Evolutionary conservation across 345 rosid genomes (phyloP).

Genomic region (Orychophragmus violaceus): DNA sequence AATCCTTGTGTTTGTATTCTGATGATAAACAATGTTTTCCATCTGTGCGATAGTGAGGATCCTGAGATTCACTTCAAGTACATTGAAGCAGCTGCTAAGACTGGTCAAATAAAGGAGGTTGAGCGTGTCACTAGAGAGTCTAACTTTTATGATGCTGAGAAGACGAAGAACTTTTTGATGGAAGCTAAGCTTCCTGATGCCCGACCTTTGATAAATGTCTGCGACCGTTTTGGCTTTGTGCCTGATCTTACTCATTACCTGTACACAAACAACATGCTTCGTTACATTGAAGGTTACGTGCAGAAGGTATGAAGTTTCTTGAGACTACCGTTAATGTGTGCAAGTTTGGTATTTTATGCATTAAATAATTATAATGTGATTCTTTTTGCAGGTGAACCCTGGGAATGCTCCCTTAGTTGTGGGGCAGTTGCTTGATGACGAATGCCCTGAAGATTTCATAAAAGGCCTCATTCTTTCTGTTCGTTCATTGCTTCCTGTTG

Average conservation of each 20-base stretch:
- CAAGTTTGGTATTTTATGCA: background rate
- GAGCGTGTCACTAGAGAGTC: slow-evolving; percentile 99
- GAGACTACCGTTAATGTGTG: background rate
- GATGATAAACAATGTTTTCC: slow-evolving; percentile 6
- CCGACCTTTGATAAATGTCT: slow-evolving; percentile 92
- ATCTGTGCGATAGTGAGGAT: slow-evolving; percentile 68
- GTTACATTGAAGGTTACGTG: slow-evolving; percentile 98
- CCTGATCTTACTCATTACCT: slow-evolving; percentile 98
- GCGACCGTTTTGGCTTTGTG: slow-evolving; percentile 97
- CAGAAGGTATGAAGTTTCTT: slow-evolving; percentile 67
- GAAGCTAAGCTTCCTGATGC: slow-evolving; percentile 99
- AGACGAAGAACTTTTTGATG: slow-evolving; percentile 97
- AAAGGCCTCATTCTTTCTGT: slow-evolving; percentile 97
- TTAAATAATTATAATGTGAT: slow-evolving; percentile 6
- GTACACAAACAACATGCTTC: slow-evolving; percentile 90
- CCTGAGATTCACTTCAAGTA: slow-evolving; percentile 98
- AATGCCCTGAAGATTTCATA: slow-evolving; percentile 97
- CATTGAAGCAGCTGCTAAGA: slow-evolving; percentile 98
- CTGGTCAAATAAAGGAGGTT: slow-evolving; percentile 95
- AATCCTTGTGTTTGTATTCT: background rate
- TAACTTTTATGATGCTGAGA: slow-evolving; percentile 91
- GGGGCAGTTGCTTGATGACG: slow-evolving; percentile 89
- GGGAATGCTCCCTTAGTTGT: slow-evolving; percentile 98
- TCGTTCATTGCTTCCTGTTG: slow-evolving; percentile 79
- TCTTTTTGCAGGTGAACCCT: slow-evolving; percentile 75